Conservation (phyloP, 345 rosid genomes). For the Dimocarpus longan region DNA sequence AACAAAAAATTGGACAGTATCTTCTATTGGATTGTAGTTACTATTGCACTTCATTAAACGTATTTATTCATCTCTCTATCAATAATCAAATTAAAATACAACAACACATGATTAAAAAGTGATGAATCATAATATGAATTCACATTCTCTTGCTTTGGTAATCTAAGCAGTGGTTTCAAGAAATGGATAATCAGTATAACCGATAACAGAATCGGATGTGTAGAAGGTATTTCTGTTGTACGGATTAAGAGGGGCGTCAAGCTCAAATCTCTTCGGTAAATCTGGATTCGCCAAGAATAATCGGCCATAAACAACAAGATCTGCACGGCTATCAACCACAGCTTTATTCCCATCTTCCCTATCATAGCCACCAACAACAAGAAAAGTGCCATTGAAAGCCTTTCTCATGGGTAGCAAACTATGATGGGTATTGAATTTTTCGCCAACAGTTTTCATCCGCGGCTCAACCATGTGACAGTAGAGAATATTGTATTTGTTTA, state of each 20-base stretch:
- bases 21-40: no score
- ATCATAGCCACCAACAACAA: slow-evolving; percentile 59
- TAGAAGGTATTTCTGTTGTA: slow-evolving; percentile 54
- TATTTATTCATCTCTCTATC: no score
- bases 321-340: slow-evolving; percentile 46
- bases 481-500: slow-evolving; percentile 53
- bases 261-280: slow-evolving; percentile 60
- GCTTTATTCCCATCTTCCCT: slow-evolving; percentile 57
- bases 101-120: no score
- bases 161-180: slow-evolving; percentile 33
- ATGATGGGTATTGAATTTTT: slow-evolving; percentile 28
- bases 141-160: no score
- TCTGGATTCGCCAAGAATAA: slow-evolving; percentile 72
- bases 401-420: slow-evolving; percentile 58
- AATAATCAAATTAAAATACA: no score
- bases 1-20: no score
- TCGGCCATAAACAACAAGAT: slow-evolving; percentile 65
- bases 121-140: no score
- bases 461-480: slow-evolving; percentile 75
- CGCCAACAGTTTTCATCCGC: slow-evolving; percentile 42
- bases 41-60: no score
- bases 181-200: slow-evolving; percentile 78
- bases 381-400: slow-evolving; percentile 40
- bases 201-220: slow-evolving; percentile 48
- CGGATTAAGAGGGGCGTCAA: slow-evolving; percentile 51